Conservation (phyloP, 2,329 filamentous ascomycete species). For the Colletotrichum karsti region DNA sequence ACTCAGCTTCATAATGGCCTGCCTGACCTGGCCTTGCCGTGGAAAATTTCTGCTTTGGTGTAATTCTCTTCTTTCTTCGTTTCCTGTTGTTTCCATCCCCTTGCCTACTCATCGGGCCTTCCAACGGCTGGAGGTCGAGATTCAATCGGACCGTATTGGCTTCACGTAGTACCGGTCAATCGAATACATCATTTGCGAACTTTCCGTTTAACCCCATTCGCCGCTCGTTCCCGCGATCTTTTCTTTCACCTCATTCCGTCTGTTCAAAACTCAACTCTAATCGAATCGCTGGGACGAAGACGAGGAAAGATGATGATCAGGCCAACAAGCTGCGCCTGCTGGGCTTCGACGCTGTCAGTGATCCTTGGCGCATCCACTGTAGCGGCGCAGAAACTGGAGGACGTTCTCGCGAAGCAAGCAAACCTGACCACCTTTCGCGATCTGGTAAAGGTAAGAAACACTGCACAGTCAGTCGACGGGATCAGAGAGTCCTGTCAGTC, state of each 20-base stretch:
- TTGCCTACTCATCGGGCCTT: background rate
- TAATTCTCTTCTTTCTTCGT: background rate
- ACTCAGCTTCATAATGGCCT: background rate
- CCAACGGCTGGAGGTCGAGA: background rate
- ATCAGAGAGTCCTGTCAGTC: background rate
- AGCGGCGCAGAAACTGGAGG: conserved; percentile 44
- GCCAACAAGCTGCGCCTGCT: background rate
- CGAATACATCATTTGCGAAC: background rate
- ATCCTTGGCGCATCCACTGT: conserved; percentile 23
- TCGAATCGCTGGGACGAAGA: background rate
- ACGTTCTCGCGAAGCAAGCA: conserved; percentile 46
- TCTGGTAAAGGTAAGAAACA: conserved; percentile 47
- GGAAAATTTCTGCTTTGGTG: background rate
- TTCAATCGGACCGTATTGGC: background rate
- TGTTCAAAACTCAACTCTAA: background rate
- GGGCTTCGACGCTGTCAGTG: background rate
- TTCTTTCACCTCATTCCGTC: background rate
- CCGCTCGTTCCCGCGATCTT: background rate
- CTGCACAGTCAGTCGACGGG: background rate
- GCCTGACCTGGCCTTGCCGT: background rate
- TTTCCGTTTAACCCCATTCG: background rate
- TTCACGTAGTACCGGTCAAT: background rate
- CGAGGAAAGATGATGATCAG: background rate
- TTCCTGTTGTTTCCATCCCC: background rate
- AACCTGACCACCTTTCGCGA: conserved; percentile 54